Conservation (phyloP, 768 basidiomycete species). For the Phaffia australis region DNA sequence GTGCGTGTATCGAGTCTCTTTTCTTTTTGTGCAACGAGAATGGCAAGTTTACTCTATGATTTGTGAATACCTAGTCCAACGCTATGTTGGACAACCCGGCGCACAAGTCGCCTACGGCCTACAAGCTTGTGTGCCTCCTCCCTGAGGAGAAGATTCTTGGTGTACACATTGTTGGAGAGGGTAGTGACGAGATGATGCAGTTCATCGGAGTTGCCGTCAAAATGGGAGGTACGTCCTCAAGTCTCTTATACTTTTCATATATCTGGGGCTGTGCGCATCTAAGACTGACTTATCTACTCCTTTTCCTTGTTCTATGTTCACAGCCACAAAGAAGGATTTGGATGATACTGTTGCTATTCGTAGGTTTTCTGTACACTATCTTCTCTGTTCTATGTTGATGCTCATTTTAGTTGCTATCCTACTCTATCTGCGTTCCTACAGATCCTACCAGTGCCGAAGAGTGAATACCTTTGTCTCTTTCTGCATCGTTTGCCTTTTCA, state of each 20-base stretch:
- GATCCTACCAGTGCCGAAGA: conserved; percentile 25
- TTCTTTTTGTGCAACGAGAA: too few species aligned
- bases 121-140: conserved; percentile 80
- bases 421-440: background rate
- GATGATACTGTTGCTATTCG: conserved; percentile 98
- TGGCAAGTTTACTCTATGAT: background rate
- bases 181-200: conserved; percentile 89
- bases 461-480: background rate
- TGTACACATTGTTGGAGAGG: conserved; percentile 79
- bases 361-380: conserved; percentile 19
- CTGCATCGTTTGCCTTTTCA: background rate
- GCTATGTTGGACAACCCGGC: conserved; percentile 69
- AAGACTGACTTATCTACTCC: conserved; percentile 6
- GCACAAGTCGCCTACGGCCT: conserved; percentile 89
- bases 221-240: conserved; percentile 57
- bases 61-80: conserved; percentile 27
- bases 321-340: conserved; percentile 65
- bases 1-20: background rate
- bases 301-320: conserved; percentile 14
- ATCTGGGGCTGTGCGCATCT: background rate
- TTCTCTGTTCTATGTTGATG: too few species aligned
- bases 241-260: background rate
- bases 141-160: conserved; percentile 94
- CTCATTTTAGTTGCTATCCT: background rate
- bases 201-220: conserved; percentile 75